Evolutionary conservation across 179 eudicot species (phyloP).

Genomic region (Gypsophila paniculata): DNA sequence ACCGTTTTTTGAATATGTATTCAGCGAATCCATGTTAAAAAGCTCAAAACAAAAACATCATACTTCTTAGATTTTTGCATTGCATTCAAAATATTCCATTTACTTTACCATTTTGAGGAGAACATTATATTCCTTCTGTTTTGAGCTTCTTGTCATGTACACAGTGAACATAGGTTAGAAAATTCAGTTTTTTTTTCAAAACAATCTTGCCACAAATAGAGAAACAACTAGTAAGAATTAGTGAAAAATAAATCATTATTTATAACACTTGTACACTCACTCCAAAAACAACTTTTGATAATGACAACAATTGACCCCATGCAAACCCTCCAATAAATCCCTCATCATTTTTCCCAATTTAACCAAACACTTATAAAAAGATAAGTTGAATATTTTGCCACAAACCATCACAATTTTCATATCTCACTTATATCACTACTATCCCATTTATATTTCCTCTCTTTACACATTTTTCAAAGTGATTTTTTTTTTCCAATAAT

Average conservation of each 20-base stretch:
- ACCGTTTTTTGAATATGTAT: too few relatives aligned
- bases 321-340: slow-evolving; percentile 9
- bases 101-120: too few relatives aligned
- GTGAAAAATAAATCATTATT: neutral
- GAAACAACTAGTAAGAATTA: neutral
- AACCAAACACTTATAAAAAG: neutral
- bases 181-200: neutral
- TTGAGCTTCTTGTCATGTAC: too few relatives aligned
- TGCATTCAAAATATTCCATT: too few relatives aligned
- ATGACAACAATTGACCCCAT: slow-evolving; percentile 16
- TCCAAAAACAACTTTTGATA: slow-evolving; percentile 13
- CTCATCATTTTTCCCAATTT: slow-evolving; percentile 14
- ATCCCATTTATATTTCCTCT: neutral
- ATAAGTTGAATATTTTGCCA: neutral
- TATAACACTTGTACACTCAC: slow-evolving; percentile 1
- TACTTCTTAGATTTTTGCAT: too few relatives aligned
- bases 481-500: neutral
- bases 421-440: too few relatives aligned
- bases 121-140: too few relatives aligned
- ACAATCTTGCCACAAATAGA: neutral
- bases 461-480: neutral
- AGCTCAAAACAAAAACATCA: too few relatives aligned
- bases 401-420: neutral
- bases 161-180: too few relatives aligned
- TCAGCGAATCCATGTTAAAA: too few relatives aligned